Conservation (phyloP, 352 stramenopile genomes). For the Pythium phragmiticola region DNA sequence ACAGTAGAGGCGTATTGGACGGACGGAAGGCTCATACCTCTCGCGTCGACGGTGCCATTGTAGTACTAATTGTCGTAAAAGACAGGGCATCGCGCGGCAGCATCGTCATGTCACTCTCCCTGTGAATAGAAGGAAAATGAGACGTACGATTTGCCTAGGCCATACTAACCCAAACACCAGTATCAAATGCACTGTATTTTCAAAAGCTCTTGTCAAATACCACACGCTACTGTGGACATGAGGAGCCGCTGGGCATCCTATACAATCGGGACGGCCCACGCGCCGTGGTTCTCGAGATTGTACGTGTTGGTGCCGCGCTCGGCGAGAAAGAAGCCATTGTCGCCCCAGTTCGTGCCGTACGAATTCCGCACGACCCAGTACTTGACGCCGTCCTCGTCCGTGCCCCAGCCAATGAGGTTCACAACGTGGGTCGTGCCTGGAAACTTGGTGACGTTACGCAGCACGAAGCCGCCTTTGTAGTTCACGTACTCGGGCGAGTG, state of each 20-base stretch:
- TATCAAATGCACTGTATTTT: neutral
- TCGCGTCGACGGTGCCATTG: slow-evolving; percentile 3
- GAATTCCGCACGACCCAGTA: slow-evolving; percentile 98
- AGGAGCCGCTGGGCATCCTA: neutral
- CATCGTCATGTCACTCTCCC: neutral
- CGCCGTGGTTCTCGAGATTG: slow-evolving; percentile 71
- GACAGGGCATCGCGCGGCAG: neutral
- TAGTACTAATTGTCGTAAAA: too few species aligned
- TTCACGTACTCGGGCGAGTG: slow-evolving; percentile 67
- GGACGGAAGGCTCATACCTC: neutral
- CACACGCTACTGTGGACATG: too few species aligned
- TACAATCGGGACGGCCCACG: slow-evolving; percentile 71
- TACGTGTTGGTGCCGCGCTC: slow-evolving; percentile 77
- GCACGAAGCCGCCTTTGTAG: slow-evolving; percentile 91
- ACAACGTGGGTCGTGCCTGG: slow-evolving; percentile 89
- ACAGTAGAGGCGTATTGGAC: neutral
- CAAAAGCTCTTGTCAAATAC: neutral
- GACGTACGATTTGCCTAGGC: neutral
- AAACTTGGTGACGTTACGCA: slow-evolving; percentile 84
- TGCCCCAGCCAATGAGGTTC: slow-evolving; percentile 95
- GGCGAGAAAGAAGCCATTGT: slow-evolving; percentile 68
- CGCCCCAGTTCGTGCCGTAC: slow-evolving; percentile 76
- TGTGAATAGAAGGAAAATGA: too few species aligned
- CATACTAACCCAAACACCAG: neutral
- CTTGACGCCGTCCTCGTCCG: slow-evolving; percentile 73